These are phyloP conservation scores for Physcomitrium patens DNA, from an alignment of 225 moss, liverwort and hornwort genomes.

Conservation along the genomic window DNA sequence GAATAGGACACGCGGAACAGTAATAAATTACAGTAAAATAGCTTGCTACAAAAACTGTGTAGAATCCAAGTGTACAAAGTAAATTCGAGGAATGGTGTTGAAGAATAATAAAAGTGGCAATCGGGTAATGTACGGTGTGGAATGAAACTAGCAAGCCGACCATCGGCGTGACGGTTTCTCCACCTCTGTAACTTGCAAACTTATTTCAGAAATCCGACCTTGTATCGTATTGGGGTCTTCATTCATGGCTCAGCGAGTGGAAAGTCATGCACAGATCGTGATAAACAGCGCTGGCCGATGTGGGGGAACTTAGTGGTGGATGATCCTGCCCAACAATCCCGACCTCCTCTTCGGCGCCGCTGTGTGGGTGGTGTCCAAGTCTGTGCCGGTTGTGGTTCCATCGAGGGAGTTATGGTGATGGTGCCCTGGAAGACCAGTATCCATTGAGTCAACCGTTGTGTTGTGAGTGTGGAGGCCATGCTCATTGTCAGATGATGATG, in stretches of 20 bases:
- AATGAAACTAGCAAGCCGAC: background rate
- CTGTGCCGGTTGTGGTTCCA: background rate
- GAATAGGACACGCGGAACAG: too few relatives aligned
- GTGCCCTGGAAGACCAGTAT: slow-evolving; percentile 24
- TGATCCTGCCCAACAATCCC: slow-evolving; percentile 31
- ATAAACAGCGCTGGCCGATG: background rate
- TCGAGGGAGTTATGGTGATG: background rate
- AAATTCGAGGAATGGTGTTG: background rate
- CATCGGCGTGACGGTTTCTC: background rate
- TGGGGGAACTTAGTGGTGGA: slow-evolving; percentile 25
- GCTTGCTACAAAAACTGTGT: too few relatives aligned
- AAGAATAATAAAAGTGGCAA: slow-evolving; percentile 11
- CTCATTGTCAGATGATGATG: slow-evolving; percentile 34
- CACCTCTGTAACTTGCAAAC: background rate
- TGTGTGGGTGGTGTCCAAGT: background rate
- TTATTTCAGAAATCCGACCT: background rate
- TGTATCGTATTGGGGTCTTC: background rate
- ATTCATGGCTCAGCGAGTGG: background rate
- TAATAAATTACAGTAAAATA: too few relatives aligned
- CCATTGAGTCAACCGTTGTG: background rate
- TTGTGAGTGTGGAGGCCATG: slow-evolving; percentile 20
- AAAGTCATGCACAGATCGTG: background rate
- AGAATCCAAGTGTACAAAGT: too few relatives aligned
- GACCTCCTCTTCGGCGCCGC: slow-evolving; percentile 24
- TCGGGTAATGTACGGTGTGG: slow-evolving; percentile 9